phyloP scores from a whole-genome alignment of 2,329 filamentous ascomycete species.

The Stachybotrys chartarum region DNA sequence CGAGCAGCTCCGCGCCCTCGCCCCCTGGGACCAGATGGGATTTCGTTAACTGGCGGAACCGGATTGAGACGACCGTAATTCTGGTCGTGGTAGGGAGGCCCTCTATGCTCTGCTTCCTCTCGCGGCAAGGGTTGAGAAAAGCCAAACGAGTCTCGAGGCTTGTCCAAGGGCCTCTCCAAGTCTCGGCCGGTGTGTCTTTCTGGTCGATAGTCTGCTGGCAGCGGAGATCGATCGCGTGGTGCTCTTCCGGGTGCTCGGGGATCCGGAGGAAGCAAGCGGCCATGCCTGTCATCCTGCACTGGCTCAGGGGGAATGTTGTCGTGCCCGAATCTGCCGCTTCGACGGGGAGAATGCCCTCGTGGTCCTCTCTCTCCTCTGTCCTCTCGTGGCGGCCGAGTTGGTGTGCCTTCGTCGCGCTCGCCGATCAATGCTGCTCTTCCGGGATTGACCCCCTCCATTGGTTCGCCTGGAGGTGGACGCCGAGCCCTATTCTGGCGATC shows the following conservation, averaged over 20 bases:
- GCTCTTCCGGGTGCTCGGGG: slow-evolving; percentile 22
- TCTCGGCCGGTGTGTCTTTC: slow-evolving; percentile 34
- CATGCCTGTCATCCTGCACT: slow-evolving; percentile 38
- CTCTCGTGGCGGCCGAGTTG: slow-evolving; percentile 33
- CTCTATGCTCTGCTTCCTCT: slow-evolving; percentile 42
- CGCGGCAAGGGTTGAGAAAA: slow-evolving; percentile 31
- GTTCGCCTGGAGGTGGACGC: slow-evolving; percentile 16
- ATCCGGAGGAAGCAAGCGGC: slow-evolving; percentile 31
- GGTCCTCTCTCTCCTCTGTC: slow-evolving; percentile 34
- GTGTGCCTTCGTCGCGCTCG: slow-evolving; percentile 24
- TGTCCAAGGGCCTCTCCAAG: slow-evolving; percentile 23
- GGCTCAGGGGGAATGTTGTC: slow-evolving; percentile 24
- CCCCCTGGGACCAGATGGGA: slow-evolving; percentile 50
- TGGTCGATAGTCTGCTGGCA: slow-evolving; percentile 17
- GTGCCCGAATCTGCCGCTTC: slow-evolving; percentile 23
- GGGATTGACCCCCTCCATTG: slow-evolving; percentile 36
- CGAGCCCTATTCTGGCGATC: slow-evolving; percentile 21
- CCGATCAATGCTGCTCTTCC: slow-evolving; percentile 39
- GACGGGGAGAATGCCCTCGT: slow-evolving; percentile 42
- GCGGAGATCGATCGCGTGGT: slow-evolving; percentile 23
- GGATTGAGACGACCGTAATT: slow-evolving; percentile 57
- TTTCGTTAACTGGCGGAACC: slow-evolving; percentile 36
- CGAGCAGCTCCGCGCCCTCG: slow-evolving; percentile 37
- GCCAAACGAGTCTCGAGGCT: slow-evolving; percentile 29
- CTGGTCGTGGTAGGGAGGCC: slow-evolving; percentile 48